Percentiles rank a stretch among this genome's conserved stretches.
phyloP scores from a whole-genome alignment of 2,329 filamentous ascomycete species.

The Beauveria varroae region DNA sequence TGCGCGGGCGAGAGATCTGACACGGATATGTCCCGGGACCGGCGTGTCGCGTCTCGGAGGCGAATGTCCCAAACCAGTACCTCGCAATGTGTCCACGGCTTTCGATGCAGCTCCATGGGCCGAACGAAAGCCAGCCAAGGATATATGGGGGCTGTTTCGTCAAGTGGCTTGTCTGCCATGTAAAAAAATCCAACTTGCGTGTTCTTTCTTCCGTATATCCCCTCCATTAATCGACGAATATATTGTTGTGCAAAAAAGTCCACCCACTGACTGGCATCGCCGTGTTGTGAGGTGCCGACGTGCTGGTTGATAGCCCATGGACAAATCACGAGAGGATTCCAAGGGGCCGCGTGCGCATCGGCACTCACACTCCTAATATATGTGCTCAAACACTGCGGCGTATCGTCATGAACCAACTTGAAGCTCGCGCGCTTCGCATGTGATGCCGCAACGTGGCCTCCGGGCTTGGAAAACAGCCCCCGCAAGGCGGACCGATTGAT shows the following conservation, averaged over 20 bases:
- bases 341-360: not conserved
- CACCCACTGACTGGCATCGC: not conserved
- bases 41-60: conserved; percentile 20
- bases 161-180: conserved; percentile 27
- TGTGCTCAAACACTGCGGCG: not conserved
- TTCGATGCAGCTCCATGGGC: conserved; percentile 29
- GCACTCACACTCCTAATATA: not conserved
- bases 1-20: conserved; percentile 40
- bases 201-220: conserved; percentile 6
- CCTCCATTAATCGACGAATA: not conserved
- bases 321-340: not conserved
- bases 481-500: conserved; percentile 14
- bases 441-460: not conserved
- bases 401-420: not conserved
- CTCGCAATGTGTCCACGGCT: conserved; percentile 30
- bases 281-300: not conserved
- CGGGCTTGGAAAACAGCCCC: not conserved
- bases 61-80: conserved; percentile 48
- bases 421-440: not conserved
- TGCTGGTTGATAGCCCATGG: conserved; percentile 1
- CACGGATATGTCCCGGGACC: conserved; percentile 14
- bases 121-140: conserved; percentile 47
- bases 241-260: not conserved
- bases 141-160: conserved; percentile 23
- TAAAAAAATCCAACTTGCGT: conserved; percentile 40